Evolutionary conservation across 768 basidiomycete genomes (phyloP), one percentile per base, ranked within the genome.

Genomic region (Tulasnella sp.): DNA sequence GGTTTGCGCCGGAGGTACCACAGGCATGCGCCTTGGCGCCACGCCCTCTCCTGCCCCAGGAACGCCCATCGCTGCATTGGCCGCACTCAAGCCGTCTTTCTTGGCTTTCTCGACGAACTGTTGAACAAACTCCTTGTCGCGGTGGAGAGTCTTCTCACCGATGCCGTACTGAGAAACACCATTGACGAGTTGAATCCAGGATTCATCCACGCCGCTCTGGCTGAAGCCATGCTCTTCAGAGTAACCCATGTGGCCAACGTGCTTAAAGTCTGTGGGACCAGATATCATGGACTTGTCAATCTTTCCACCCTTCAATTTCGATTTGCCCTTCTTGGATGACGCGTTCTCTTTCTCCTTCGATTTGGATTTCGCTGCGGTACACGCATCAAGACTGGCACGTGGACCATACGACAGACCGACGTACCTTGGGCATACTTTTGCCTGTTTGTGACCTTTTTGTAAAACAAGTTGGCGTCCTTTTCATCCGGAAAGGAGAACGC

Each of bases 231-330:
- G 78, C 62, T 94, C 82, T 0, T 78, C 68, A 64, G 96, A 87
- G 68, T 84, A 96, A 11, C 92, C 93, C 86, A 99, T 94, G 67
- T 97, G 93, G 0, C 86, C 90, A 41, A 96, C 76, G 65, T 97
- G 93, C 57, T 79, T 77, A 73, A 97, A 97, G 6, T 72, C 68
- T 3, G 81, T 78, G 2, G 92, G 93, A 0, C 75, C 84, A 9
- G 90, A 92, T 48, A 98, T 97, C 75, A 84, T 79, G 0, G 88
- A 85, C 69, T 96, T 97, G 72, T 94, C 85, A 58, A 97, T 86
- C 68, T 82, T 85, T 45, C 87, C 84, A 6, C 80, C 79, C 61
- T 81, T 82, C 49, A 71, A 67, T 57, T 77, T 79, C 70, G 80
- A 82, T 66, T 77, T 77, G 59, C 60, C 51, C 15, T 31, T 36